These are phyloP conservation scores for cucumber (Cucumis sativus) DNA, from an alignment of 306 rosid species.

Conservation along the genomic window Cucumber_9930_V3 NC_026657.2:10704501-10705000, in stretches of 20 bases:
- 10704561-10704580: neutral
- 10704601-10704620: neutral
- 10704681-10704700: neutral
- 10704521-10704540: no score
- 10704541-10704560: no score
- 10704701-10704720: neutral
- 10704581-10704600: neutral
- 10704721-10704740: neutral
- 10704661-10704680: neutral
- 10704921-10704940: neutral
- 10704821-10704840: no score
- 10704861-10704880: no score
- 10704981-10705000: neutral
- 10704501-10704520: no score
- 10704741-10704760: neutral
- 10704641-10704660: neutral
- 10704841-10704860: no score
- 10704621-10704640: neutral
- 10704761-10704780: neutral
- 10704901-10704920: neutral
- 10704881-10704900: neutral
- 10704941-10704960: neutral
- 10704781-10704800: neutral
- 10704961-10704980: neutral
- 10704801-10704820: no score